A percentile compares a stretch with the other conserved stretches of the same genome.
phyloP scores from a whole-genome alignment of 2,329 filamentous ascomycete genomes.

The Diaporthe humulicola region DNA sequence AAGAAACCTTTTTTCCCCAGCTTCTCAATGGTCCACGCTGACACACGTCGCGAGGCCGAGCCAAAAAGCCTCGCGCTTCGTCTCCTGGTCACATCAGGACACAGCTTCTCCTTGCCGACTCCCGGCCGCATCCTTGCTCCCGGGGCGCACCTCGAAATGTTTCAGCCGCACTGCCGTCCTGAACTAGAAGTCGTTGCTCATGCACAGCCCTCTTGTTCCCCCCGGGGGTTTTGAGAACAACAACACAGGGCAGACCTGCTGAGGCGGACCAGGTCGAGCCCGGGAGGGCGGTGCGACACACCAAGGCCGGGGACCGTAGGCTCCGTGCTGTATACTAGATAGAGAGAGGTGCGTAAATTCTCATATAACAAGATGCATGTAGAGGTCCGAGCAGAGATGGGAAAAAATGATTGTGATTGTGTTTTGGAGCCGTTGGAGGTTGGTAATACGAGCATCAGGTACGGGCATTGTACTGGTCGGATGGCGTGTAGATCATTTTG shows the following conservation, averaged over 20 bases:
- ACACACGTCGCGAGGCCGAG: constrained; percentile 10
- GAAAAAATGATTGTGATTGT: background rate
- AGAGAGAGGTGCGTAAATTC: constrained; percentile 6
- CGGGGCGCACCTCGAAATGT: background rate
- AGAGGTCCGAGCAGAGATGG: background rate
- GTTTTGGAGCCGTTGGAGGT: constrained; percentile 5
- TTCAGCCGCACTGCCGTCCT: constrained; percentile 26
- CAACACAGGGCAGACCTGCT: background rate
- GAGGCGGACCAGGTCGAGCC: background rate
- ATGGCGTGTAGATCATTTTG: background rate
- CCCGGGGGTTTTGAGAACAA: background rate
- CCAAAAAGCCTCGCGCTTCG: background rate
- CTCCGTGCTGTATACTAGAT: constrained; percentile 16
- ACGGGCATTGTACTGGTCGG: background rate
- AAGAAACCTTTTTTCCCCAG: background rate
- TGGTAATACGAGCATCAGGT: background rate
- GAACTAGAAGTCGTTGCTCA: constrained; percentile 5
- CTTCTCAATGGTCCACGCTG: background rate
- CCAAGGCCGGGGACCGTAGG: background rate
- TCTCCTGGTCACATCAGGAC: constrained; percentile 3
- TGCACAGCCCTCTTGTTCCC: constrained; percentile 11
- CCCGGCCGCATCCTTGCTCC: constrained; percentile 12
- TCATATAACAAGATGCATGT: background rate
- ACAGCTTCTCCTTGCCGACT: background rate
- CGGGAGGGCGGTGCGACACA: background rate